Percentiles rank a stretch among this genome's conserved stretches.
These are phyloP conservation scores for Gryganskiella cystojenkinii DNA, from an alignment of 192 early-diverging fungal genomes.

Conservation along the genomic window DNA sequence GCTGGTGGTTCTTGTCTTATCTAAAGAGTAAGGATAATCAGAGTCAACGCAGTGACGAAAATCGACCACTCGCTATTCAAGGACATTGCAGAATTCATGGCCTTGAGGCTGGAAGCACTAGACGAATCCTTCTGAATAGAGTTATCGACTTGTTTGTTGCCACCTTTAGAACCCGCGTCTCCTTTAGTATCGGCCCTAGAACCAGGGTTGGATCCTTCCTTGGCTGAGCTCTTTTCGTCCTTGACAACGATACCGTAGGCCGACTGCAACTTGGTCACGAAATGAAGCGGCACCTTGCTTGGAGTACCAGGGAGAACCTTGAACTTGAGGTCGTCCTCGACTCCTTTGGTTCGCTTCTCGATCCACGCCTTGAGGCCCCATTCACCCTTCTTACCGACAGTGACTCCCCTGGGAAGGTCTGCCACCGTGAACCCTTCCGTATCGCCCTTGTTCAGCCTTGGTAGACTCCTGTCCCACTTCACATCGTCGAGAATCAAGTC, in stretches of 20 bases:
- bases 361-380: conserved; percentile 13
- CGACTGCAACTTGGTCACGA: conserved; percentile 16
- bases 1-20: not conserved
- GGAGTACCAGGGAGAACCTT: conserved; percentile 19
- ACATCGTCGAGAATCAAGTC: conserved; percentile 56
- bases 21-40: conserved; percentile 8
- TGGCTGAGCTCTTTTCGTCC: conserved; percentile 1
- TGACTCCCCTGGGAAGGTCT: conserved; percentile 15
- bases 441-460: conserved; percentile 16
- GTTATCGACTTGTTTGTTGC: not conserved
- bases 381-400: conserved; percentile 3
- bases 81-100: conserved; percentile 8
- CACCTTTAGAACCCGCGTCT: not conserved
- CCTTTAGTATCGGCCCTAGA: not conserved
- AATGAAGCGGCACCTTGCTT: conserved; percentile 16
- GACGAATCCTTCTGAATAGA: conserved; percentile 3
- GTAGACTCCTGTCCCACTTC: conserved; percentile 44
- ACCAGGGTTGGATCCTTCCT: not conserved
- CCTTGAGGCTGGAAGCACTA: conserved; percentile 1
- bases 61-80: conserved; percentile 15
- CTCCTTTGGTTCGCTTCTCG: conserved; percentile 7
- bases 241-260: conserved; percentile 13
- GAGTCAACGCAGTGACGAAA: not conserved
- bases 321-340: conserved; percentile 14
- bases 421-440: conserved; percentile 4